Percentiles rank a stretch among this genome's conserved stretches.
phyloP scores from a whole-genome alignment of 2,329 filamentous ascomycete species.

The Cercospora brassicicola region DNA sequence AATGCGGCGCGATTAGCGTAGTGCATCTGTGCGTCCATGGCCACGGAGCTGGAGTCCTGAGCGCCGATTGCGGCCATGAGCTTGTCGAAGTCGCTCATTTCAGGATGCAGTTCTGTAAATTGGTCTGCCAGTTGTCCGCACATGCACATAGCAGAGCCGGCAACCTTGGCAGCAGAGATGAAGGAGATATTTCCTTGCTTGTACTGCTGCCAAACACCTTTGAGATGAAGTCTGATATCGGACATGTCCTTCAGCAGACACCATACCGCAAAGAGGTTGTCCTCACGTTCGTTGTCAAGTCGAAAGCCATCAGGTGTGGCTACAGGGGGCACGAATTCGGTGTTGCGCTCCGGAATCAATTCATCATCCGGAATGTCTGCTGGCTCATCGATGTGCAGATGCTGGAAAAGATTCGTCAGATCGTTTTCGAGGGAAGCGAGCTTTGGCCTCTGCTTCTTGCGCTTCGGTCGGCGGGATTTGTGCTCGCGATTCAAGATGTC shows the following conservation, averaged over 20 bases:
- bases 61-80: background rate
- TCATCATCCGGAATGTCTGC: background rate
- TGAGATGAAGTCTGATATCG: background rate
- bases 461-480: conserved; percentile 6
- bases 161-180: background rate
- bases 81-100: background rate
- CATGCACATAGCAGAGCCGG: background rate
- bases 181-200: background rate
- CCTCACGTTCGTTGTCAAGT: background rate
- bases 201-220: background rate
- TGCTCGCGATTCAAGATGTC: conserved; percentile 11
- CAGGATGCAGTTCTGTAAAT: background rate
- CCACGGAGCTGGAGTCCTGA: background rate
- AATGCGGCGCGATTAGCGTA: background rate
- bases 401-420: conserved; percentile 9
- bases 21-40: background rate
- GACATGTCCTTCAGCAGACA: conserved; percentile 8
- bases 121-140: background rate
- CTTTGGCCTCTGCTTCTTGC: conserved; percentile 14
- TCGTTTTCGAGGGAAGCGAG: conserved; percentile 1
- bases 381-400: conserved; percentile 10
- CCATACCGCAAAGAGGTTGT: background rate
- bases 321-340: background rate
- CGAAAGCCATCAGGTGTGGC: background rate
- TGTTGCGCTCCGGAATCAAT: background rate